phyloP scores from a whole-genome alignment of 225 moss, liverwort and hornwort species.

The Thuidium tamariscinum region DNA sequence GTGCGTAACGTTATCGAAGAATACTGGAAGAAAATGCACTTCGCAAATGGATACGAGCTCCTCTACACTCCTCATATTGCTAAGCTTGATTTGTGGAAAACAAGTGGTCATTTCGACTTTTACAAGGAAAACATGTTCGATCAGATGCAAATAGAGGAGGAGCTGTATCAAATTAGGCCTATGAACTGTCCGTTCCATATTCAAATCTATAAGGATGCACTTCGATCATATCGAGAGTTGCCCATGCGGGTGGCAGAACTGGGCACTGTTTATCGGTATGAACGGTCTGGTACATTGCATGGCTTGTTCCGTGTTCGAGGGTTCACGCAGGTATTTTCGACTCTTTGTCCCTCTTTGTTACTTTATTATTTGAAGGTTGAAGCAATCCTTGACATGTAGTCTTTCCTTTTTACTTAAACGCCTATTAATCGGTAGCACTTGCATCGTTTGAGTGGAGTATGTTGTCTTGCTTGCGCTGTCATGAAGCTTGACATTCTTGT shows the following conservation, averaged over 20 bases:
- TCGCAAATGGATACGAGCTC: conserved; percentile 81
- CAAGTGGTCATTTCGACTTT: conserved; percentile 89
- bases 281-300: conserved; percentile 89
- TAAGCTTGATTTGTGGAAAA: conserved; percentile 95
- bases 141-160: conserved; percentile 91
- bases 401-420: neutral
- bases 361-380: neutral
- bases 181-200: conserved; percentile 99
- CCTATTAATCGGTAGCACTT: neutral
- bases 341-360: neutral
- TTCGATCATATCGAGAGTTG: conserved; percentile 87
- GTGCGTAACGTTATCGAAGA: conserved; percentile 83
- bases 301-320: conserved; percentile 96
- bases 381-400: neutral
- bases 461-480: neutral
- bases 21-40: conserved; percentile 93
- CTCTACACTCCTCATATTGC: conserved; percentile 97
- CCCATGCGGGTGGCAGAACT: conserved; percentile 87
- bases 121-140: conserved; percentile 98
- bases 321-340: conserved; percentile 65
- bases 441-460: neutral
- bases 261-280: conserved; percentile 95
- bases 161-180: conserved; percentile 87
- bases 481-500: neutral
- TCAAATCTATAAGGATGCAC: conserved; percentile 82